These are phyloP conservation scores for Plectranthus barbatus DNA, from an alignment of 257 asterid species.

Conservation along the genomic window DNA sequence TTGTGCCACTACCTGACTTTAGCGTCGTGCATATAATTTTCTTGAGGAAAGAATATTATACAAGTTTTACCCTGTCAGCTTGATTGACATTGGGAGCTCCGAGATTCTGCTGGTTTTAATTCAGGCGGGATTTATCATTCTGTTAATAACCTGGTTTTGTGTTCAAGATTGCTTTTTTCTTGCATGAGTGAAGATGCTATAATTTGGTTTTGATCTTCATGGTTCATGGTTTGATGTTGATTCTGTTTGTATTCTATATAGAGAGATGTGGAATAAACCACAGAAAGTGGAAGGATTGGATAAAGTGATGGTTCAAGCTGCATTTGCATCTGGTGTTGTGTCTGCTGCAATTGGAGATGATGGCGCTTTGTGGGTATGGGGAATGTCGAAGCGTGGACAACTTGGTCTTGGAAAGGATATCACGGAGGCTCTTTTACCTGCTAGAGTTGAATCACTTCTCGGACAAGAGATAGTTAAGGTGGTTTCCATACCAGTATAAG, in stretches of 20 bases:
- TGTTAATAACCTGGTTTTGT: neutral
- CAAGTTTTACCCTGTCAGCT: neutral
- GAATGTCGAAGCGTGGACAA: conserved; percentile 91
- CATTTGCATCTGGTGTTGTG: too few species aligned
- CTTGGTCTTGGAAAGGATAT: conserved; percentile 69
- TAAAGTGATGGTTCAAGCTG: too few species aligned
- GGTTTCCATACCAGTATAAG: conserved; percentile 41
- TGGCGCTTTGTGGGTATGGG: conserved; percentile 97
- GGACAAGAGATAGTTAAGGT: conserved; percentile 84
- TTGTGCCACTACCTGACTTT: too few species aligned
- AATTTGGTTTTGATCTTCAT: too few species aligned
- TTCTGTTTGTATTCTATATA: neutral
- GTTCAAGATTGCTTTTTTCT: neutral
- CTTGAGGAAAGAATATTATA: neutral
- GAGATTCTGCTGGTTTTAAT: neutral
- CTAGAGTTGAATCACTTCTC: conserved; percentile 58
- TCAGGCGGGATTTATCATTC: neutral
- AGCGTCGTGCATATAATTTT: neutral
- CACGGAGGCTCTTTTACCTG: conserved; percentile 51
- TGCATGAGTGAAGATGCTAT: too few species aligned
- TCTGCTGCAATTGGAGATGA: conserved; percentile 77
- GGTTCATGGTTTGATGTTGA: neutral
- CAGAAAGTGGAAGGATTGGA: conserved; percentile 58
- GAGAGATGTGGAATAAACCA: too few species aligned
- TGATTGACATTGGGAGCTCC: neutral